phyloP scores from a whole-genome alignment of 768 basidiomycete species.

The Dentipellis fragilis region DNA sequence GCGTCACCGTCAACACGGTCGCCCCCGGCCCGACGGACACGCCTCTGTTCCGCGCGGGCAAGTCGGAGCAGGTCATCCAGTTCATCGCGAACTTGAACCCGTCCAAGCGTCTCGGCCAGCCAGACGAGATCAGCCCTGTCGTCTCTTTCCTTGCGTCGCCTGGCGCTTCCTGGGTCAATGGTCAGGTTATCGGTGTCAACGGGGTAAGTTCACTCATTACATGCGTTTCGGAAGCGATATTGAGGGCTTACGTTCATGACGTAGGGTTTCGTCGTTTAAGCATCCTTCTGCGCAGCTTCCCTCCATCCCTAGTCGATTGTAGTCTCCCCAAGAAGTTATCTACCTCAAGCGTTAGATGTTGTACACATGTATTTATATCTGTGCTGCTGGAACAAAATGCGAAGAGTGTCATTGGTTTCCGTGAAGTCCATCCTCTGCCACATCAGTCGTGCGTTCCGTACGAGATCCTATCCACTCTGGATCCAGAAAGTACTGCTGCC shows the following conservation, averaged over 20 bases:
- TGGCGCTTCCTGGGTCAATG: constrained; percentile 48
- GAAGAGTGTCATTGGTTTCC: too few relatives aligned
- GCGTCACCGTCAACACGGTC: constrained; percentile 48
- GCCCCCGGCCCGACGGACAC: constrained; percentile 50
- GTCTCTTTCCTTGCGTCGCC: constrained; percentile 44
- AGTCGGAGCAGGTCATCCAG: constrained; percentile 35
- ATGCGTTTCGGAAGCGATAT: background rate
- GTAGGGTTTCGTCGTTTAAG: constrained; percentile 1
- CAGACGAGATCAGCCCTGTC: constrained; percentile 43
- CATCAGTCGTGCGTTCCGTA: too few relatives aligned
- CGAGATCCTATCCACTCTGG: too few relatives aligned
- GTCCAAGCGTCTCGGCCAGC: constrained; percentile 32
- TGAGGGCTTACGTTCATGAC: background rate
- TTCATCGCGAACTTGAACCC: constrained; percentile 37
- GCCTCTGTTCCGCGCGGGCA: constrained; percentile 44
- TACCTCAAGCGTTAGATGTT: too few relatives aligned
- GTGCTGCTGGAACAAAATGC: too few relatives aligned
- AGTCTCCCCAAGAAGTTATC: too few relatives aligned
- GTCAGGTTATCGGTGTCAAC: constrained; percentile 46
- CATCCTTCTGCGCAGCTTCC: too few relatives aligned
- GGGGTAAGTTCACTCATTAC: constrained; percentile 32
- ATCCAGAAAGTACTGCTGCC: background rate
- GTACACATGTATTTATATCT: too few relatives aligned
- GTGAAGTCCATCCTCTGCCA: too few relatives aligned
- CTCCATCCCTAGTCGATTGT: too few relatives aligned